phyloP scores from a whole-genome alignment of 208 protist genomes.

The Acanthamoeba quina region DNA sequence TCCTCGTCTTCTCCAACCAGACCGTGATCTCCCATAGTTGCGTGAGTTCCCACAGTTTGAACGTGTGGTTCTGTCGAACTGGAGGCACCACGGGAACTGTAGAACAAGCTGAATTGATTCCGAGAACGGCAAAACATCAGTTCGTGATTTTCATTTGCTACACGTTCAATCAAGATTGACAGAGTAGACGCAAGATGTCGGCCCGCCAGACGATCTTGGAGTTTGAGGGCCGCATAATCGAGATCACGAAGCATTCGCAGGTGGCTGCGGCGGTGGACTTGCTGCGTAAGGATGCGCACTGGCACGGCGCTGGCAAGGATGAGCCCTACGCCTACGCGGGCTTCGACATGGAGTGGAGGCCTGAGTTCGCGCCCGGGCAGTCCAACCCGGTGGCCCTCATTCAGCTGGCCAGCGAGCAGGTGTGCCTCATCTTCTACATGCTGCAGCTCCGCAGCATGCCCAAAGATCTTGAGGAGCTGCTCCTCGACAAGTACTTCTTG shows the following conservation, averaged over 20 bases:
- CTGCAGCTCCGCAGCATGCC: background rate
- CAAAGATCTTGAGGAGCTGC: background rate
- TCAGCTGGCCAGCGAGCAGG: conserved; percentile 12
- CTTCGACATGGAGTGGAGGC: conserved; percentile 31
- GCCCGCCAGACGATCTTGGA: background rate
- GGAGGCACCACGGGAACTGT: too few species aligned
- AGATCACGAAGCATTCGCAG: background rate
- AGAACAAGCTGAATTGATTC: too few species aligned
- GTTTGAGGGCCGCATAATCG: background rate
- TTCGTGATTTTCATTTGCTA: too few species aligned
- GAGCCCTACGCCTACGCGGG: background rate
- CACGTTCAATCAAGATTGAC: too few species aligned
- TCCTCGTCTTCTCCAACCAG: too few species aligned
- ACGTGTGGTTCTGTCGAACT: too few species aligned
- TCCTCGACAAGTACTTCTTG: background rate
- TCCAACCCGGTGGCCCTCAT: conserved; percentile 11
- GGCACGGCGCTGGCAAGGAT: background rate
- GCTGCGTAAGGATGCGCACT: background rate
- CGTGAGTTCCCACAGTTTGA: too few species aligned
- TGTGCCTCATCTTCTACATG: conserved; percentile 42
- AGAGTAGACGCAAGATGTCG: background rate
- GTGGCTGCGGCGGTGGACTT: background rate
- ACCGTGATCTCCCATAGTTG: too few species aligned
- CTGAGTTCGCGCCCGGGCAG: background rate
- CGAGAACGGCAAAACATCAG: too few species aligned